These are phyloP conservation scores for Arthrocladium fulminans DNA, from an alignment of 2,329 filamentous ascomycete genomes.

Conservation along the genomic window DNA sequence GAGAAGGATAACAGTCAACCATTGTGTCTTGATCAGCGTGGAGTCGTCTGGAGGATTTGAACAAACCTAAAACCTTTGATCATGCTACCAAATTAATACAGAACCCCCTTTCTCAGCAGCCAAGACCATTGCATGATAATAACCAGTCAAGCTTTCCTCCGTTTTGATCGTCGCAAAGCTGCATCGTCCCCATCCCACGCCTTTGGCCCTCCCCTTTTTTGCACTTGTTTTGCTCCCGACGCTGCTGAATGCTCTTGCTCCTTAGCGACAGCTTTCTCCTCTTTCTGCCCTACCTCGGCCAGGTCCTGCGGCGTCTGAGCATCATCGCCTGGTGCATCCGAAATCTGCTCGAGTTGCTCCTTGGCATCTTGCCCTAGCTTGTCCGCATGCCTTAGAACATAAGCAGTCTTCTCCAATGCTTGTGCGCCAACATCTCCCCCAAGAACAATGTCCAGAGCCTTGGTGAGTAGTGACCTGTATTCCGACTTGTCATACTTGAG, in stretches of 20 bases:
- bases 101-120: background rate
- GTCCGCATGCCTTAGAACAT: conserved; percentile 19
- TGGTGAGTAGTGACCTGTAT: conserved; percentile 23
- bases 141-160: background rate
- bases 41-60: conserved; percentile 5
- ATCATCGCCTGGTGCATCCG: background rate
- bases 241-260: background rate
- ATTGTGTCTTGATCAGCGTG: background rate
- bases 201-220: background rate
- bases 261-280: background rate
- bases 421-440: conserved; percentile 9
- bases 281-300: background rate
- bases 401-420: conserved; percentile 20
- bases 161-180: conserved; percentile 2
- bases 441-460: conserved; percentile 12
- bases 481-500: conserved; percentile 35
- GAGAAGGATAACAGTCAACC: background rate
- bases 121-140: background rate
- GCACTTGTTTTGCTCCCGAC: background rate
- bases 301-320: background rate
- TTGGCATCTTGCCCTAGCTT: conserved; percentile 11
- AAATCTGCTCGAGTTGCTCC: conserved; percentile 8
- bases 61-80: background rate
- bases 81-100: conserved; percentile 1
- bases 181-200: background rate